A percentile compares a stretch with the other conserved stretches of the same genome.
These are phyloP conservation scores for Leishmania guyanensis DNA, from an alignment of 208 protist genomes.

Conservation along the genomic window DNA sequence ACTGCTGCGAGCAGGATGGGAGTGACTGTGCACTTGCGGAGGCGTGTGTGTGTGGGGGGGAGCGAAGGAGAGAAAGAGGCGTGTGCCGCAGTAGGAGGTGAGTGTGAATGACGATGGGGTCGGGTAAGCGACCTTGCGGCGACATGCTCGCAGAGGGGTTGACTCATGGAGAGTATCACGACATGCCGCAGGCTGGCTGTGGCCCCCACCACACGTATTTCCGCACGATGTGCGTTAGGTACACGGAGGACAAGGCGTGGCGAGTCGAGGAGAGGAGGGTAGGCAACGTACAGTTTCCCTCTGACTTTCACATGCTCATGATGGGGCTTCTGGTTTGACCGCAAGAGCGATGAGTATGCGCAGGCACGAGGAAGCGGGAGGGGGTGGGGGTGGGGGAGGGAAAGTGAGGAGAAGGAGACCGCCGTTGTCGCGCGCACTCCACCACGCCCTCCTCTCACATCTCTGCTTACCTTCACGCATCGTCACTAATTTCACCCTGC, in stretches of 20 bases:
- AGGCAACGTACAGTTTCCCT: not conserved
- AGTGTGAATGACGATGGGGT: not conserved
- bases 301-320: not conserved
- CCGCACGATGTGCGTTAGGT: not conserved
- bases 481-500: constrained; percentile 53
- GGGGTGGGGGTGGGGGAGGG: not conserved
- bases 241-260: not conserved
- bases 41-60: not conserved
- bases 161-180: not conserved
- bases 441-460: not conserved
- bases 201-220: not conserved
- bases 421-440: not conserved
- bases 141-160: not conserved
- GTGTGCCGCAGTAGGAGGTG: not conserved
- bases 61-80: not conserved
- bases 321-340: not conserved
- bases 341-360: not conserved
- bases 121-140: not conserved
- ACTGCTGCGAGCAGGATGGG: not conserved
- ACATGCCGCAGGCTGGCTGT: not conserved
- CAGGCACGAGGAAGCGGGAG: not conserved
- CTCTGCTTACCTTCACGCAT: constrained; percentile 10
- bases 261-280: not conserved
- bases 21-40: not conserved
- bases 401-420: not conserved